A percentile compares a stretch with the other conserved stretches of the same genome.
Evolutionary conservation across 2,329 filamentous ascomycete species (phyloP).

Genomic region (Fusarium proliferatum): DNA sequence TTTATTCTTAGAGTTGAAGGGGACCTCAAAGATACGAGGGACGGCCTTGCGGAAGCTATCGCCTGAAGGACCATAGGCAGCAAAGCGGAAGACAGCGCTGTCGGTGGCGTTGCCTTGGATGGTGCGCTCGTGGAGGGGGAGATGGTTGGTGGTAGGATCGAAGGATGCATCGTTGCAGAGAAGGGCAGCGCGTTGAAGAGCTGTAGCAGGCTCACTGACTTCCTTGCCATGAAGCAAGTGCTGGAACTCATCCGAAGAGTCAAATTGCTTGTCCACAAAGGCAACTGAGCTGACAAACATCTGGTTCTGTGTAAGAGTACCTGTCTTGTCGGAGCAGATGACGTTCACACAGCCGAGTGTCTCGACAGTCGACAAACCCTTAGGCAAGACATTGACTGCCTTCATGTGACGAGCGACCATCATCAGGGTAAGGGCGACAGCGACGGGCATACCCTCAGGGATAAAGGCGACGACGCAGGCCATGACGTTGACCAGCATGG

Average conservation of each 20-base stretch:
- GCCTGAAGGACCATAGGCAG: slow-evolving; percentile 40
- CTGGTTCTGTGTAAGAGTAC: slow-evolving; percentile 56
- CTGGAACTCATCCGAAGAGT: slow-evolving; percentile 44
- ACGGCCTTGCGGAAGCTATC: slow-evolving; percentile 35
- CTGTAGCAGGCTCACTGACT: neutral
- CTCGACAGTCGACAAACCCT: slow-evolving; percentile 56
- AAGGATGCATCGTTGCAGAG: slow-evolving; percentile 58
- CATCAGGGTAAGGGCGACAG: slow-evolving; percentile 55
- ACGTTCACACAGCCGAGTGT: slow-evolving; percentile 58
- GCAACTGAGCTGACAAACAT: slow-evolving; percentile 56
- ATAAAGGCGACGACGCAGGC: slow-evolving; percentile 56
- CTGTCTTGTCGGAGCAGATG: slow-evolving; percentile 57
- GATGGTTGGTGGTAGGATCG: slow-evolving; percentile 51
- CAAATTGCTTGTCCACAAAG: slow-evolving; percentile 49
- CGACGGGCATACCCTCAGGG: slow-evolving; percentile 55
- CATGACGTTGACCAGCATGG: slow-evolving; percentile 60
- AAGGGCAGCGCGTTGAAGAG: slow-evolving; percentile 24
- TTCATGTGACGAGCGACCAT: slow-evolving; percentile 58
- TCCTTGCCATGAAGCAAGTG: neutral
- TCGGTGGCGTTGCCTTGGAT: slow-evolving; percentile 59
- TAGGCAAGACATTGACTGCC: slow-evolving; percentile 54
- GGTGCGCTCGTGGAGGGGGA: slow-evolving; percentile 49
- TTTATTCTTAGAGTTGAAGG: slow-evolving; percentile 64
- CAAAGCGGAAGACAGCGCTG: slow-evolving; percentile 55
- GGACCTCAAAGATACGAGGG: slow-evolving; percentile 53